Evolutionary conservation across 2,329 filamentous ascomycete genomes (phyloP).

Genomic region (Aspergillus persii): DNA sequence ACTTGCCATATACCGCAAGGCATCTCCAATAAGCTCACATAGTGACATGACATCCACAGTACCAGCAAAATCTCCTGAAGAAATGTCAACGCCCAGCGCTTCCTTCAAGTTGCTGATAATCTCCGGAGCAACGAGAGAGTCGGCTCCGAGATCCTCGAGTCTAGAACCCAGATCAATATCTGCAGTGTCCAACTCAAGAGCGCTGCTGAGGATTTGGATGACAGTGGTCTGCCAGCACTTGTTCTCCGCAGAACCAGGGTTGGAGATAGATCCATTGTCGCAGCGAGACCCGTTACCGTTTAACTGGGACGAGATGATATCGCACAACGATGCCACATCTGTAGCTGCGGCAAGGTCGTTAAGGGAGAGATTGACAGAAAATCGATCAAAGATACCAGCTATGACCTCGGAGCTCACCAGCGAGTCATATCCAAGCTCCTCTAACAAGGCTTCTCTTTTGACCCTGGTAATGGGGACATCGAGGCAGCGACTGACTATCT

Average conservation of each 20-base stretch:
- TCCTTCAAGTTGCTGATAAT: conserved; percentile 15
- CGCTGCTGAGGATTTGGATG: background rate
- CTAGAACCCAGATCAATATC: background rate
- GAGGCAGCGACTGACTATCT: background rate
- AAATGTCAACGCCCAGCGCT: conserved; percentile 6
- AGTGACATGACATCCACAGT: background rate
- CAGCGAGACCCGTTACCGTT: background rate
- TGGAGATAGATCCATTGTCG: background rate
- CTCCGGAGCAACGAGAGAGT: conserved; percentile 26
- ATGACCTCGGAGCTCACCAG: conserved; percentile 22
- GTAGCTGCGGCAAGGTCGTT: background rate
- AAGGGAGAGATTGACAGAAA: conserved; percentile 6
- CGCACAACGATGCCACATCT: background rate
- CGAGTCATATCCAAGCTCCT: conserved; percentile 24
- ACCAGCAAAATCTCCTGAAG: background rate
- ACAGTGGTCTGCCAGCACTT: background rate
- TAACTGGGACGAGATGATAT: background rate
- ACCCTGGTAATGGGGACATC: background rate
- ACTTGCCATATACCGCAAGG: too few relatives aligned
- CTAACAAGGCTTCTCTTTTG: background rate
- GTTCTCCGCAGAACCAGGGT: background rate
- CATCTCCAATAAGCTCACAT: background rate
- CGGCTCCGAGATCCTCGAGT: conserved; percentile 10
- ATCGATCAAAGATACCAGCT: conserved; percentile 11
- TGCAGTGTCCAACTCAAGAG: background rate